Conservation (phyloP, 805 yeast genomes). For the Yamadazyma phyllophila region DNA sequence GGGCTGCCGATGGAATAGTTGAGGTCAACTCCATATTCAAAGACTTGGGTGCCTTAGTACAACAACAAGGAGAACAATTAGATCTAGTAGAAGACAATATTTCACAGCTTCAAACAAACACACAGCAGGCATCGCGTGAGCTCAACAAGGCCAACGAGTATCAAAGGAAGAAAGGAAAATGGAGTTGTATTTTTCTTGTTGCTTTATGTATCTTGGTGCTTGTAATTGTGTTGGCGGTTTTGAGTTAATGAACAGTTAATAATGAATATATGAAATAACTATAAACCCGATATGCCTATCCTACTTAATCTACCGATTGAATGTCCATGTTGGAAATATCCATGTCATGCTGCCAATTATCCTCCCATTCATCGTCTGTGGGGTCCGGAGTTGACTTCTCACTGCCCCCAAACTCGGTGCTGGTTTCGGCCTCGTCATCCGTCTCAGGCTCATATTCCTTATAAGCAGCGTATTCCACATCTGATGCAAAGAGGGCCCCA, state of each 20-base stretch:
- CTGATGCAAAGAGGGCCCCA: constrained; percentile 8
- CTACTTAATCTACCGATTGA: constrained; percentile 7
- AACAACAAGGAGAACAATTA: constrained; percentile 81
- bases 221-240: constrained; percentile 54
- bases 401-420: neutral
- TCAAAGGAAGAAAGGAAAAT: constrained; percentile 66
- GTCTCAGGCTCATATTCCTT: constrained; percentile 6
- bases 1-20: constrained; percentile 71
- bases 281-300: neutral
- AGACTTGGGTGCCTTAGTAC: constrained; percentile 73
- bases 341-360: neutral
- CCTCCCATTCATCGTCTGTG: constrained; percentile 14
- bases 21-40: constrained; percentile 85
- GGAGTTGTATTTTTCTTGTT: constrained; percentile 66
- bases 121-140: constrained; percentile 70
- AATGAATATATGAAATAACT: no score
- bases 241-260: constrained; percentile 28
- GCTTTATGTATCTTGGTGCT: constrained; percentile 58
- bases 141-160: constrained; percentile 71
- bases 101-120: constrained; percentile 57
- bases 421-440: constrained; percentile 1
- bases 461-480: constrained; percentile 8
- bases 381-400: constrained; percentile 4
- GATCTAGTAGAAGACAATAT: constrained; percentile 84
- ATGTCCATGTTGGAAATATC: constrained; percentile 2